Evolutionary conservation across 345 rosid species (phyloP), one percentile per base, ranked within the genome.

Genomic region (Triadica sebifera): DNA sequence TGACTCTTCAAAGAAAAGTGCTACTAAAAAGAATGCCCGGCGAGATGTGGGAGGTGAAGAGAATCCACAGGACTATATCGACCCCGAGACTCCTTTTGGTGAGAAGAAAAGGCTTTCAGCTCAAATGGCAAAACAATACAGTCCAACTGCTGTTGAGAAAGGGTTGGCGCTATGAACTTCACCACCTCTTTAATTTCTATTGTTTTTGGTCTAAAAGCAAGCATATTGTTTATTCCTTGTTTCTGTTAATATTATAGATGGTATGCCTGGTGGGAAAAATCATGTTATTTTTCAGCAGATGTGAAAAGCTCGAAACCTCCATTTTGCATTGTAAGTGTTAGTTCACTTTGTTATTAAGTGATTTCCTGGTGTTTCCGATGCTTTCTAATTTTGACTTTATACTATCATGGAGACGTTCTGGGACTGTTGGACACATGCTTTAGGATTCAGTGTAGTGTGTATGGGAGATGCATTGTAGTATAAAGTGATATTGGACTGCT

Each of bases 201-300:
- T 19, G 22, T 12, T 25, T 12, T 63, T 63, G n/a, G 65, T 29
- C 8, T 7, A 16, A 3, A 1, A 19, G 8, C 29, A 39, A 29
- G 4, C 34, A 29, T 29, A 19, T 64, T 6, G 29, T 38, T 61
- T 12, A 51, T 15, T 10, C 47, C 12, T 29, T 12, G 25, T 58
- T 22, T 43, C 12, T 15, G 34, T 67, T 49, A n/a, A 45, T 39
- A 74, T 78, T n/a, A n/a, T 80, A 94, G 98, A 68, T 95, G 99
- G 99, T 95, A 93, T 71, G 72, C 84, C 0, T 95, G 97, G 97
- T 95, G 99, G 99, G 99, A 93, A 78, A 86, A 86, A 70, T 86
- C 91, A 1, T 88, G 86, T 12, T 82, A 82, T 74, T 95, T 90
- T 79, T 78, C 70, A 57, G 97, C 97, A 6, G 96, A 93, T 79